Evolutionary conservation across 1,284 basidiomycete genomes (phyloP).

Genomic region (Sphagnurus paluster): DNA sequence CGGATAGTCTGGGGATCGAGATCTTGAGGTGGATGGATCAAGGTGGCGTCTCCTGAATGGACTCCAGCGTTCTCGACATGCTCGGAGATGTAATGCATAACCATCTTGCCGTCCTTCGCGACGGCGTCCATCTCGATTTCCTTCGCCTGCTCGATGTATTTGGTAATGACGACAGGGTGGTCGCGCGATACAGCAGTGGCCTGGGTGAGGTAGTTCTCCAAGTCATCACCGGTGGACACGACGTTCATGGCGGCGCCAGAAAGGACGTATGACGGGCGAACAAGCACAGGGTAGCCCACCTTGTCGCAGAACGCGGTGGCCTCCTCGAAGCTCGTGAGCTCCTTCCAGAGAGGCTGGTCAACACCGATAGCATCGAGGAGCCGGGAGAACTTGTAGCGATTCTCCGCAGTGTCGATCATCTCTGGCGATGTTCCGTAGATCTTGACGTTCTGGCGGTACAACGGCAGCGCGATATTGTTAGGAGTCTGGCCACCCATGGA

Average conservation of each 20-base stretch:
- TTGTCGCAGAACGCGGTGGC: conserved; percentile 87
- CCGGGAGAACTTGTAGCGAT: conserved; percentile 99
- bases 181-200: conserved; percentile 97
- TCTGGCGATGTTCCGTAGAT: conserved; percentile 98
- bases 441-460: conserved; percentile 96
- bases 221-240: conserved; percentile 90
- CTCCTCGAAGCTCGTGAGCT: conserved; percentile 89
- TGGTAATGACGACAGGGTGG: conserved; percentile 97
- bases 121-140: conserved; percentile 99
- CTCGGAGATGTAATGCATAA: conserved; percentile 99
- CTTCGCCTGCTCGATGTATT: conserved; percentile 99
- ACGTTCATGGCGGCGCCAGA: conserved; percentile 99
- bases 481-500: conserved; percentile 99
- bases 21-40: conserved; percentile 98
- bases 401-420: conserved; percentile 99
- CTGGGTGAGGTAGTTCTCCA: conserved; percentile 90
- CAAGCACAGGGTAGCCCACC: conserved; percentile 94
- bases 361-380: conserved; percentile 97
- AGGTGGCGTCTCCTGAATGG: conserved; percentile 95
- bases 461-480: conserved; percentile 95
- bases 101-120: conserved; percentile 94
- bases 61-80: conserved; percentile 99
- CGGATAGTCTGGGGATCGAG: conserved; percentile 95
- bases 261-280: conserved; percentile 96
- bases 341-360: conserved; percentile 97